A percentile compares a stretch with the other conserved stretches of the same genome.
Conservation (phyloP, 2,329 filamentous ascomycete genomes). For the Esteya vermicola region DNA sequence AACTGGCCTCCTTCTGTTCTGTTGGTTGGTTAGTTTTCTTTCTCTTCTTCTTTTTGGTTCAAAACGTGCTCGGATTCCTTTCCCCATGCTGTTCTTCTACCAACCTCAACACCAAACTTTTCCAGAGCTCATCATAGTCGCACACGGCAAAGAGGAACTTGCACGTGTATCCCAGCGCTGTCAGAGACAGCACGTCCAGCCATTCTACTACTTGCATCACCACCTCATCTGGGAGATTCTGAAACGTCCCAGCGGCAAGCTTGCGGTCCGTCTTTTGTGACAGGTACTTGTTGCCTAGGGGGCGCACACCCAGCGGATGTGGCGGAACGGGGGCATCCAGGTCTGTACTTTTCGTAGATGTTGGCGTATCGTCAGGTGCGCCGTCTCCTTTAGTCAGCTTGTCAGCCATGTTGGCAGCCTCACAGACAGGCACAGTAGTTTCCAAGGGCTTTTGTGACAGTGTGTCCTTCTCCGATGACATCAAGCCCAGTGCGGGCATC, state of each 20-base stretch:
- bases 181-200: slow-evolving; percentile 49
- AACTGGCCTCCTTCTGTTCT: slow-evolving; percentile 11
- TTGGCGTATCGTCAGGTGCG: neutral
- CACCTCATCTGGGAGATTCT: slow-evolving; percentile 64
- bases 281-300: slow-evolving; percentile 69
- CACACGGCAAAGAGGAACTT: slow-evolving; percentile 79
- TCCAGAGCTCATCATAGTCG: slow-evolving; percentile 78
- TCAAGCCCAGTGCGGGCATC: neutral
- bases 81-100: no score
- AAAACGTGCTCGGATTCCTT: no score
- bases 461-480: neutral
- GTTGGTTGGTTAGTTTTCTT: slow-evolving; percentile 16
- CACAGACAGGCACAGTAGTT: no score
- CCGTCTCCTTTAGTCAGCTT: neutral
- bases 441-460: no score
- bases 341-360: neutral
- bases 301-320: slow-evolving; percentile 76
- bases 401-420: no score
- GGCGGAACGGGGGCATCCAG: slow-evolving; percentile 43
- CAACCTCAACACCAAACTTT: slow-evolving; percentile 71
- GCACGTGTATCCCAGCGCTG: slow-evolving; percentile 61
- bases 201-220: slow-evolving; percentile 62
- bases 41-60: no score
- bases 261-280: slow-evolving; percentile 54
- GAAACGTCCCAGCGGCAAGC: slow-evolving; percentile 48